Conservation (phyloP, 2,329 filamentous ascomycete genomes). For the Fusarium veterinarium region DNA sequence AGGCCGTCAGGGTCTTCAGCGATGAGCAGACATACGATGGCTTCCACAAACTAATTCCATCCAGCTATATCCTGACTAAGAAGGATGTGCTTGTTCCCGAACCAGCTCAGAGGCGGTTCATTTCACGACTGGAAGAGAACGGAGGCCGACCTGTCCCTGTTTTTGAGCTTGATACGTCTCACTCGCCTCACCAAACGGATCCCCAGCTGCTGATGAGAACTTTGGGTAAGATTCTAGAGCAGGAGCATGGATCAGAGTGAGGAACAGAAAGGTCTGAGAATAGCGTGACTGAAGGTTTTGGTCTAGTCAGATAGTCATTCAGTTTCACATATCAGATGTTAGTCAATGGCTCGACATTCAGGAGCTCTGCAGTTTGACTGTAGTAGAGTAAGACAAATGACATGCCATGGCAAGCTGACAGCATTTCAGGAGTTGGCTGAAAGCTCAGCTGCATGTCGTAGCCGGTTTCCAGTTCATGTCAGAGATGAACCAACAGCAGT, state of each 20-base stretch:
- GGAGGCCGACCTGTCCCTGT: background rate
- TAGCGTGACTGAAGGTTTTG: background rate
- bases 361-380: background rate
- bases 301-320: too few species aligned
- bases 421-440: background rate
- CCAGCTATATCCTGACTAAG: background rate
- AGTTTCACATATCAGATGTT: background rate
- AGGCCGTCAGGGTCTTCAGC: background rate
- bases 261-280: background rate
- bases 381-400: background rate
- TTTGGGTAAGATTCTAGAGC: background rate
- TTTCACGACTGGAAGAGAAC: constrained; percentile 3
- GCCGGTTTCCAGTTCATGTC: background rate
- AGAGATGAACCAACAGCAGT: background rate
- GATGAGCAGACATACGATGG: constrained; percentile 14
- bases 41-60: constrained; percentile 2
- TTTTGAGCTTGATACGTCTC: constrained; percentile 7
- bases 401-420: background rate
- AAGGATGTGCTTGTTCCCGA: constrained; percentile 6
- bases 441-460: background rate
- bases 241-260: background rate
- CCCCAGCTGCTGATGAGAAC: background rate
- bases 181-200: constrained; percentile 11
- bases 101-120: background rate
- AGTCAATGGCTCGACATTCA: background rate